Evolutionary conservation across 352 stramenopile genomes (phyloP), one percentile per base, ranked within the genome.

Genomic region (Globisporangium recalcitrans): DNA sequence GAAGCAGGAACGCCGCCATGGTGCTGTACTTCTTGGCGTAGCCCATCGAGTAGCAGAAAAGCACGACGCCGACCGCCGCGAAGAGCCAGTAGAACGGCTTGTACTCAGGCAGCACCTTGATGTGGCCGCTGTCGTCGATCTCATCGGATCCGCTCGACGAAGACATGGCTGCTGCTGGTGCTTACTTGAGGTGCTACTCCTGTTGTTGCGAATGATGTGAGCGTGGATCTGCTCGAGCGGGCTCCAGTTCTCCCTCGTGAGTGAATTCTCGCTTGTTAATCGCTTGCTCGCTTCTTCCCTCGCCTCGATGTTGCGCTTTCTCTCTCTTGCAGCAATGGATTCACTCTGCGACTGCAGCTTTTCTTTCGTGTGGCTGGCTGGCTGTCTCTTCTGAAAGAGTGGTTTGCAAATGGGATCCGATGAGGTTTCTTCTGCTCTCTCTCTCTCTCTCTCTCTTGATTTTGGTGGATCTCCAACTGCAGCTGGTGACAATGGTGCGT

Each of bases 21-120:
- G 69, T 88, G 31, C 69, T 68, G 70, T 94, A 92, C 68, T 90
- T 91, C 68, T 72, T 72, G 27, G 82, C 82, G 60, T 94, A 92
- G 40, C 80, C 75, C 26, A 90, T 67, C 1, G 82, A 79, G 61
- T 73, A 91, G 72, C 83, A 88, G 47, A 90, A 84, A 56, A 94
- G 77, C 52, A 92, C 75, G 54, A 85, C 38, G 21, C 75, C 74
- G 16, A 77, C 34, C 10, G 48, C 81, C 3, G 75, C 81, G 56
- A 91, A 88, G 65, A 87, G 65, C 77, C 82, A 90, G 71, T 86
- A 92, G 65, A 92, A 76, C 10, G 80, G 78, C 19, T 74, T 58
- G 58, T 82, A 87, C 36, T 56, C 77, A 1, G 75, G 56, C 36
- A 77, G 58, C 48, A 91, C 72, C n/a, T 74, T 52, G 51, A 88